Base-by-base conservation (phyloP, 768 basidiomycete genomes). In the Leccinum sublutescens region DNA sequence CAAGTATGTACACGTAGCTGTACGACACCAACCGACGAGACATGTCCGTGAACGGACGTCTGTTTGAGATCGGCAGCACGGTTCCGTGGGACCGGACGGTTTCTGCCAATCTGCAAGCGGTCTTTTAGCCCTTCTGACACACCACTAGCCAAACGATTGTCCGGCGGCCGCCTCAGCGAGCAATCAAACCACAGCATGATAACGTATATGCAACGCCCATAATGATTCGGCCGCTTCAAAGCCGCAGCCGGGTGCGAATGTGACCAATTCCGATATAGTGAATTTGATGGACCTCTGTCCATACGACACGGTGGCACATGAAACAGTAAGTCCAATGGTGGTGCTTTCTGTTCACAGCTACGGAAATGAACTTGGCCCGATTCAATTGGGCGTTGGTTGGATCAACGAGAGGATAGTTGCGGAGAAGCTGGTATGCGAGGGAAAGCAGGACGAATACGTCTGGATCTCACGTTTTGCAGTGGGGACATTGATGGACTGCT, bases 341-440 rank as follows among this genome's bases (percentile, higher is more conserved):
- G 76, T 95, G 93, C 68, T 68, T 68, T 4, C 67, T 92, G 7
- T 94, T 95, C 71, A 23, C 31, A 88, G 87, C 23, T 83, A 88
- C 58, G 91, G 89, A 10, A 82, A 85, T 56, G 64, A 69, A 1
- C 78, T 91, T 0, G 89, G 90, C 0, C 84, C 74, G 2, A 85
- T 91, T 6, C 89, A 91, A 70, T 85, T 76, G 29, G 91, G 90
- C 23, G 87, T 93, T 3, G 93, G 92, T 3, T 95, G 89, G 71
- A 76, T 90, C 67, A 93, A 93, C 70, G 94, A 94, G 74, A 73
- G 86, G 56, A 82, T 93, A 80, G 82, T 89, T 21, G 80, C 85
- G 2, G 93, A 96, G 77, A 80, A 80, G 65, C 58, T 94, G 67
- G 47, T 58, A 6, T 90, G 89, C 56, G 23, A 15, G 33, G 47